Conservation (phyloP, 2,329 filamentous ascomycete genomes). For the Daldinia eschscholtzii region DNA sequence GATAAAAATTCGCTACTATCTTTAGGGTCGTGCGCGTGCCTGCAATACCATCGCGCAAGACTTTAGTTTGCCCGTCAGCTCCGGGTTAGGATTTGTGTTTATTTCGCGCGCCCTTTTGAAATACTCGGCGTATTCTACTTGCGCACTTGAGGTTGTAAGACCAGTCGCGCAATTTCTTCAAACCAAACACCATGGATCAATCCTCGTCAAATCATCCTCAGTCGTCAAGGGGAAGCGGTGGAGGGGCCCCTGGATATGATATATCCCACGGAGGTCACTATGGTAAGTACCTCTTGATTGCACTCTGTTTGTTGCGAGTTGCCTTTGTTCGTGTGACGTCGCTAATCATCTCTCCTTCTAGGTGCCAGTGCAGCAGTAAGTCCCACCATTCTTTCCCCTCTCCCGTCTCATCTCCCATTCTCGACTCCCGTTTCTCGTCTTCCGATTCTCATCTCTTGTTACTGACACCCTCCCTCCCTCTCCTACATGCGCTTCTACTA, state of each 20-base stretch:
- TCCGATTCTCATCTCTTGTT: slow-evolving; percentile 7
- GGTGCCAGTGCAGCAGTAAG: slow-evolving; percentile 63
- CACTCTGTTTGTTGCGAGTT: slow-evolving; percentile 44
- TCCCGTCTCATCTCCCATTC: slow-evolving; percentile 31
- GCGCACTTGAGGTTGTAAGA: slow-evolving; percentile 37
- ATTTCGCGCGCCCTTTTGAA: slow-evolving; percentile 36
- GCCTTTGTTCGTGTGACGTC: slow-evolving; percentile 50
- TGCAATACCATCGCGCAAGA: slow-evolving; percentile 42
- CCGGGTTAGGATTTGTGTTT: slow-evolving; percentile 22
- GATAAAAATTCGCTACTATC: slow-evolving; percentile 23
- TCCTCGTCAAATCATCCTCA: slow-evolving; percentile 68
- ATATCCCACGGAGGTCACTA: slow-evolving; percentile 81
- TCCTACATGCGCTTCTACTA: slow-evolving; percentile 32
- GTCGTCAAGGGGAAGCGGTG: slow-evolving; percentile 55
- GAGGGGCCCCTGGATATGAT: slow-evolving; percentile 69
- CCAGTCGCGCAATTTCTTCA: slow-evolving; percentile 37
- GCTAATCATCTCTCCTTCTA: slow-evolving; percentile 54
- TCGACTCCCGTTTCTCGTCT: slow-evolving; percentile 27
- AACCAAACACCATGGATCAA: slow-evolving; percentile 64
- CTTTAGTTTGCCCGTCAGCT: slow-evolving; percentile 38
- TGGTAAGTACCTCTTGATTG: slow-evolving; percentile 64
- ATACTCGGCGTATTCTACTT: slow-evolving; percentile 37
- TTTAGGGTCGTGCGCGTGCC: slow-evolving; percentile 34
- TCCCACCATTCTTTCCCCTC: slow-evolving; percentile 42
- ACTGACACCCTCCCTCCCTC: not conserved